Base-by-base conservation (phyloP, 2,329 filamentous ascomycete species). In the Calonectria pteridis region DNA sequence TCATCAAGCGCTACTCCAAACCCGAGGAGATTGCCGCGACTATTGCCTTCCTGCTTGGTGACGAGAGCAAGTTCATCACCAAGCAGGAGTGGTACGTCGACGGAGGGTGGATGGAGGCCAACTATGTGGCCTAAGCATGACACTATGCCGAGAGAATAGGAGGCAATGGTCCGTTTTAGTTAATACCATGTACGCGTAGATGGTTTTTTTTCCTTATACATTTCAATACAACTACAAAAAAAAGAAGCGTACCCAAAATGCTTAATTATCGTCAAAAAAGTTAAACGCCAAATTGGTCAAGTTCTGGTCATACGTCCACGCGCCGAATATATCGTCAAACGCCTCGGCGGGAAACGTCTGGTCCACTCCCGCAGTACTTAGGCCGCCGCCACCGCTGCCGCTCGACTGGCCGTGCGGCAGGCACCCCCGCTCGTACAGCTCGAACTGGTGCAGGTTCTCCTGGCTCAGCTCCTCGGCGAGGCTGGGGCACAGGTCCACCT, bases 41-140 rank as follows among this genome's bases (percentile, higher is more conserved):
- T 0, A 80, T 84, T n/a, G 79, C 78, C 0, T 84, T 82, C 28
- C 74, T 84, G 0, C 72, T 84, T 1, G 76, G 81, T 3, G 80
- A 83, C 23, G 82, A 84, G 73, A 82, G 78, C 69, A 82, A 75
- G 51, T 84, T 82, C 33, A 77, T 84, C 49, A 80, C 78, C 20
- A 80, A 80, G 51, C 76, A 79, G 37, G 77, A 80, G 59, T 79
- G 79, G 69, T 79, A 77, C 3, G 78, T 83, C 0, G 81, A 84
- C 31, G 81, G 82, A 14, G 80, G 82, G 0, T 83, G 77, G 78
- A 77, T 78, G 75, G 78, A 80, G 29, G 46, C 72, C 13, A 79
- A 79, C 29, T 79, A 79, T 35, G 78, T 79, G 4, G 77, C 46
- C 6, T 76, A 53, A 50, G 6, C 33, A 37, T 2, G 11, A 20